Percentiles rank a stretch among this genome's conserved stretches.
Evolutionary conservation across 768 basidiomycete species (phyloP).

Genomic region (Pulveroboletus sp.): DNA sequence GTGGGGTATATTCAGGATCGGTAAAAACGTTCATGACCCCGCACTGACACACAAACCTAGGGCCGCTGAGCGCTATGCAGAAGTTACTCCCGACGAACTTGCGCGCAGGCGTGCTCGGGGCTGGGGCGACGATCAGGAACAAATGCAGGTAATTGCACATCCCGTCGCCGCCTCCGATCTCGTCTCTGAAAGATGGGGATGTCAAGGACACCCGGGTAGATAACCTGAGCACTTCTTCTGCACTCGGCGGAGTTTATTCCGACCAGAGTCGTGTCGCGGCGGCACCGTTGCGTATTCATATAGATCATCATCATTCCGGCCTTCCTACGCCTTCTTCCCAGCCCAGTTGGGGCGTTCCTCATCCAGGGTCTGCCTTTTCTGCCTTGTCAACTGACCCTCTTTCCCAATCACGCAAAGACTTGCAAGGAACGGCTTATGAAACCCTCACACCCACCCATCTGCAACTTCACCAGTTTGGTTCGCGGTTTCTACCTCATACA

Average conservation of each 20-base stretch:
- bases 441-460: constrained; percentile 58
- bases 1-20: constrained; percentile 31
- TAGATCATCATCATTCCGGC: constrained; percentile 33
- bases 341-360: neutral
- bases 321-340: constrained; percentile 13
- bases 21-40: neutral
- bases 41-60: constrained; percentile 33
- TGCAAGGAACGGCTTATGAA: constrained; percentile 42
- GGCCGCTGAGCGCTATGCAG: constrained; percentile 78
- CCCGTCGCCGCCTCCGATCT: neutral
- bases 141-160: constrained; percentile 11
- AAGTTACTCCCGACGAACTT: constrained; percentile 55
- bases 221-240: neutral
- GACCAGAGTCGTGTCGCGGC: constrained; percentile 12
- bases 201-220: constrained; percentile 17
- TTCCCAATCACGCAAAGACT: constrained; percentile 30
- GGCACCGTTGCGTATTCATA: constrained; percentile 41
- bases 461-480: constrained; percentile 73
- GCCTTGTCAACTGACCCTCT: constrained; percentile 22
- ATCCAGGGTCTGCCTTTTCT: constrained; percentile 10
- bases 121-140: constrained; percentile 52
- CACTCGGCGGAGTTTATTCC: constrained; percentile 4
- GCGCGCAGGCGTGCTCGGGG: constrained; percentile 57
- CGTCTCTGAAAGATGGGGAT: constrained; percentile 2
- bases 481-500: constrained; percentile 79